Percentiles rank a stretch among this genome's conserved stretches.
These are phyloP conservation scores for Beauveria rudraprayagi DNA, from an alignment of 2,329 filamentous ascomycete genomes.

Conservation along the genomic window DNA sequence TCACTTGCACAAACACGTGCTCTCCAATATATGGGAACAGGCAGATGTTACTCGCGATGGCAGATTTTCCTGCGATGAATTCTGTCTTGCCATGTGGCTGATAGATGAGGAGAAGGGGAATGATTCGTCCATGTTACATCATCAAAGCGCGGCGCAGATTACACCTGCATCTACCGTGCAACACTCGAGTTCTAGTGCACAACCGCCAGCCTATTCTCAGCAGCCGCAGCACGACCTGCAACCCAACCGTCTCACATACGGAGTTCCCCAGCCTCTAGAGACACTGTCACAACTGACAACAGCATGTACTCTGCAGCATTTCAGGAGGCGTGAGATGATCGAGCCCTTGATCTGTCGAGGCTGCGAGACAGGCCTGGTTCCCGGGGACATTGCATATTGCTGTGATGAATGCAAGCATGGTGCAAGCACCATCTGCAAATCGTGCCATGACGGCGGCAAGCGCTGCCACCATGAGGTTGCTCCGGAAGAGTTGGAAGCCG, in stretches of 20 bases:
- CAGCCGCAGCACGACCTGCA: neutral
- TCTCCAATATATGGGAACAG: constrained; percentile 18
- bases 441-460: neutral
- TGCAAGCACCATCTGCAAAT: neutral
- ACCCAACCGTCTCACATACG: neutral
- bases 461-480: constrained; percentile 8
- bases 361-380: constrained; percentile 8
- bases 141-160: neutral
- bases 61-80: constrained; percentile 17
- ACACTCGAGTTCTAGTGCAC: neutral
- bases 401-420: neutral
- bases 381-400: constrained; percentile 8
- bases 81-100: constrained; percentile 18
- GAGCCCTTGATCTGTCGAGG: constrained; percentile 11
- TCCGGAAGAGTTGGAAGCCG: neutral
- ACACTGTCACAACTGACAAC: neutral
- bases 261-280: neutral
- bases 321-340: constrained; percentile 2
- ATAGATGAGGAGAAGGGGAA: constrained; percentile 13
- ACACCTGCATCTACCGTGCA: neutral
- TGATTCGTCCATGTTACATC: neutral
- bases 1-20: constrained; percentile 13
- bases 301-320: neutral
- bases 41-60: constrained; percentile 17
- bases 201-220: neutral